Conservation (phyloP, 2,329 filamentous ascomycete genomes). For the Pseudogymnoascus sp. region DNA sequence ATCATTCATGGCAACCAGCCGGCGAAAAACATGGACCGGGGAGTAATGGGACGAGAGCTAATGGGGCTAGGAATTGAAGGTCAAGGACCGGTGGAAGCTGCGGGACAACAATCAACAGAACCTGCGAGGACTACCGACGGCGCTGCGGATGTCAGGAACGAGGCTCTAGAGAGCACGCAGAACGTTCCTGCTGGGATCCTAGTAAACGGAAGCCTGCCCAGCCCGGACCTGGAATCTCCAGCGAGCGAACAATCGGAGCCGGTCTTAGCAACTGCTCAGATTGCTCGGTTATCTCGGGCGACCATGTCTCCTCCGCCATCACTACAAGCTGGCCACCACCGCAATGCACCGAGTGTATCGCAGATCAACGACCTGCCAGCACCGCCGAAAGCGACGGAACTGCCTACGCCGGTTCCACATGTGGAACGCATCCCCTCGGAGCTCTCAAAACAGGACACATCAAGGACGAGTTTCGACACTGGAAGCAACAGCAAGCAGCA, state of each 20-base stretch:
- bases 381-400: slow-evolving; percentile 9
- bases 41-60: slow-evolving; percentile 50
- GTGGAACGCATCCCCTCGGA: slow-evolving; percentile 25
- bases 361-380: slow-evolving; percentile 38
- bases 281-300: slow-evolving; percentile 38
- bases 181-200: slow-evolving; percentile 13
- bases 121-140: slow-evolving; percentile 8
- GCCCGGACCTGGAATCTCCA: slow-evolving; percentile 26
- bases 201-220: slow-evolving; percentile 15
- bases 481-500: slow-evolving; percentile 33
- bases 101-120: slow-evolving; percentile 10
- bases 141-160: slow-evolving; percentile 18
- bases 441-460: slow-evolving; percentile 40
- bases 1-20: slow-evolving; percentile 41
- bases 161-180: slow-evolving; percentile 16
- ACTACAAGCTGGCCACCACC: slow-evolving; percentile 32
- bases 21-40: slow-evolving; percentile 49
- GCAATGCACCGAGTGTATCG: slow-evolving; percentile 43
- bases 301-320: slow-evolving; percentile 38
- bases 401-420: not conserved
- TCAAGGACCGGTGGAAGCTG: not conserved
- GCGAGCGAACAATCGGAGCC: slow-evolving; percentile 25
- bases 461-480: slow-evolving; percentile 47
- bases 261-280: slow-evolving; percentile 39
- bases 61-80: slow-evolving; percentile 47